Percentiles rank a stretch among this genome's conserved stretches.
phyloP scores from a whole-genome alignment of 1,139 yeast genomes.

The Yamadazyma blattariae region DNA sequence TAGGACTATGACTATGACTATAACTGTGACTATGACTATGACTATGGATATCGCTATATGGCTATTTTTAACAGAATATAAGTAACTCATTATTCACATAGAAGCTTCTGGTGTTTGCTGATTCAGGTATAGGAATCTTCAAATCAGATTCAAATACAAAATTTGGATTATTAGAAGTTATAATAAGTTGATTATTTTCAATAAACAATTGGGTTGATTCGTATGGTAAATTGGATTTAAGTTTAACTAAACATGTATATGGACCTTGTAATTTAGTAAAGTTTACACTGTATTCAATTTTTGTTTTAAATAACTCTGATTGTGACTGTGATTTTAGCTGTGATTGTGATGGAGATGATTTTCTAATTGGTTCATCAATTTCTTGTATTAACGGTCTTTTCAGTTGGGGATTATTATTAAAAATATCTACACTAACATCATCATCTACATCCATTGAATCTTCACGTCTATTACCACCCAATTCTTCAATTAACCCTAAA shows the following conservation, averaged over 20 bases:
- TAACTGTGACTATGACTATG: too few species aligned
- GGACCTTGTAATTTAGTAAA: constrained; percentile 8
- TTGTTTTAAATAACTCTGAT: too few species aligned
- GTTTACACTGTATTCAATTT: constrained; percentile 8
- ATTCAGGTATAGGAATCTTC: not conserved
- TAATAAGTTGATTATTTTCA: constrained; percentile 5
- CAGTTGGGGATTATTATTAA: constrained; percentile 1
- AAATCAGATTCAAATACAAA: not conserved
- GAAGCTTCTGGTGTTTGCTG: not conserved
- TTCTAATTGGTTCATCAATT: constrained; percentile 14
- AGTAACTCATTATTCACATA: not conserved
- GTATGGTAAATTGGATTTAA: constrained; percentile 11
- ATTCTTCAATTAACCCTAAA: constrained; percentile 39
- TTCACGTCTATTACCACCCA: too few species aligned
- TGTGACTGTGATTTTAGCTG: not conserved
- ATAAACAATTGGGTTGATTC: constrained; percentile 5
- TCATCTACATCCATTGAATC: constrained; percentile 13
- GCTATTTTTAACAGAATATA: not conserved
- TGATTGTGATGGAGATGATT: not conserved
- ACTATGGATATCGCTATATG: too few species aligned
- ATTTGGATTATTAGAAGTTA: constrained; percentile 1
- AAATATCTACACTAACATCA: constrained; percentile 6
- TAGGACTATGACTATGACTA: too few species aligned
- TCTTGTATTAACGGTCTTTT: constrained; percentile 39
- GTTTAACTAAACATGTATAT: constrained; percentile 5